Conservation (phyloP, 352 stramenopile species). For the Pythium aristosporum region DNA sequence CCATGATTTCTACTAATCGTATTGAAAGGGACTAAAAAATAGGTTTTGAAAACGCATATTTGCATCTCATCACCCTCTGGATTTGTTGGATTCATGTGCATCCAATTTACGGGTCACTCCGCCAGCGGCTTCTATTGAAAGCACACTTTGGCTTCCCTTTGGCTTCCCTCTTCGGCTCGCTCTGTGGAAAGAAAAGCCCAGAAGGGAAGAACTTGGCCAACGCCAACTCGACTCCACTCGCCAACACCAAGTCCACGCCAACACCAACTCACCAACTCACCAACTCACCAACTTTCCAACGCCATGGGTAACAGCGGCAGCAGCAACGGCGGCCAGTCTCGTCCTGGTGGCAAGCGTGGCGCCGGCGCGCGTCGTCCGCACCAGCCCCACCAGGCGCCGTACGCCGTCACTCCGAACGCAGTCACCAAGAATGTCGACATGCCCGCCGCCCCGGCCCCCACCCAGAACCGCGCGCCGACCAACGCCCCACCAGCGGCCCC, state of each 20-base stretch:
- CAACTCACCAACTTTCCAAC: background rate
- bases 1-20: background rate
- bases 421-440: background rate
- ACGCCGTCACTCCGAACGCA: slow-evolving; percentile 4
- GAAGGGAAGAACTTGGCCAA: slow-evolving; percentile 2
- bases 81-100: background rate
- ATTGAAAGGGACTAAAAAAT: background rate
- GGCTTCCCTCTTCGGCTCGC: background rate
- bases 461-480: slow-evolving; percentile 9
- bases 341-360: slow-evolving; percentile 29
- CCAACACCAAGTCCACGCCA: background rate
- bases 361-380: slow-evolving; percentile 30
- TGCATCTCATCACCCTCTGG: background rate
- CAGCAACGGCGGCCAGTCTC: slow-evolving; percentile 30
- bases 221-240: background rate
- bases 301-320: slow-evolving; percentile 75
- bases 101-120: background rate
- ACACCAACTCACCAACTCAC: background rate
- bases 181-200: slow-evolving; percentile 2
- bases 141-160: background rate
- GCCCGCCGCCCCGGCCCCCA: slow-evolving; percentile 19
- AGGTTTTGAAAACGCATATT: background rate
- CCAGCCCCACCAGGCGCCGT: slow-evolving; percentile 44
- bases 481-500: slow-evolving; percentile 22
- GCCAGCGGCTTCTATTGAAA: slow-evolving; percentile 13